phyloP scores from a whole-genome alignment of 768 basidiomycete species.

The Terana coerulea region DNA sequence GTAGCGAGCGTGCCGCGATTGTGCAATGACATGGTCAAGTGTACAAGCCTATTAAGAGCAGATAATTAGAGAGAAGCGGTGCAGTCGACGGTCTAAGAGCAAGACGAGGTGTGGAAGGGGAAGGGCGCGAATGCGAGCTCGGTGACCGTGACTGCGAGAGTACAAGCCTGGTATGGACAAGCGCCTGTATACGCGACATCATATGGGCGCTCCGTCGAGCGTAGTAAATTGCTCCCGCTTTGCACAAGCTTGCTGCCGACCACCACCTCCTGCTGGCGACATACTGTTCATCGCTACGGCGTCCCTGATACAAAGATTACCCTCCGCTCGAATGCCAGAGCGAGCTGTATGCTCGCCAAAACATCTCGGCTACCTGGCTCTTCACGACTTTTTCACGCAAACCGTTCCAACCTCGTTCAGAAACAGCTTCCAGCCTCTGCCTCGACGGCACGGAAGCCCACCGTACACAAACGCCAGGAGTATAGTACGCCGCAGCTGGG shows the following conservation, averaged over 20 bases:
- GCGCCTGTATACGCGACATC: background rate
- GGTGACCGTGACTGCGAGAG: background rate
- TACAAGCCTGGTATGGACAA: background rate
- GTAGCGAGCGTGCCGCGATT: background rate
- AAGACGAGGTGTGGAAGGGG: background rate
- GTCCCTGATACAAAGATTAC: too few relatives aligned
- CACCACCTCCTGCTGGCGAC: background rate
- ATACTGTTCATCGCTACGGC: too few relatives aligned
- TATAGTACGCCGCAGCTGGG: too few relatives aligned
- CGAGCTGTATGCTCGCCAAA: conserved; percentile 13
- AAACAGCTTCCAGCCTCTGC: conserved; percentile 15
- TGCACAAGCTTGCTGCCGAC: background rate
- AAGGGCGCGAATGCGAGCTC: background rate
- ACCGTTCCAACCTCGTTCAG: conserved; percentile 3
- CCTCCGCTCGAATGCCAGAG: conserved; percentile 12
- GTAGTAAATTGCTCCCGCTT: conserved; percentile 7
- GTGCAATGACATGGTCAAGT: conserved; percentile 7
- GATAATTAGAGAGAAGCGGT: too few relatives aligned
- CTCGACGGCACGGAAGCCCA: conserved; percentile 6
- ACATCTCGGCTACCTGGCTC: conserved; percentile 6
- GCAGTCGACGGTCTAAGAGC: too few relatives aligned
- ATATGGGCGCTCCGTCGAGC: background rate
- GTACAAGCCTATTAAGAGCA: too few relatives aligned
- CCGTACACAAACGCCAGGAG: background rate
- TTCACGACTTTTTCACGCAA: conserved; percentile 17